Evolutionary conservation across 371 early-diverging fungal genomes (phyloP).

Genomic region (Mucor lusitanicus): DNA sequence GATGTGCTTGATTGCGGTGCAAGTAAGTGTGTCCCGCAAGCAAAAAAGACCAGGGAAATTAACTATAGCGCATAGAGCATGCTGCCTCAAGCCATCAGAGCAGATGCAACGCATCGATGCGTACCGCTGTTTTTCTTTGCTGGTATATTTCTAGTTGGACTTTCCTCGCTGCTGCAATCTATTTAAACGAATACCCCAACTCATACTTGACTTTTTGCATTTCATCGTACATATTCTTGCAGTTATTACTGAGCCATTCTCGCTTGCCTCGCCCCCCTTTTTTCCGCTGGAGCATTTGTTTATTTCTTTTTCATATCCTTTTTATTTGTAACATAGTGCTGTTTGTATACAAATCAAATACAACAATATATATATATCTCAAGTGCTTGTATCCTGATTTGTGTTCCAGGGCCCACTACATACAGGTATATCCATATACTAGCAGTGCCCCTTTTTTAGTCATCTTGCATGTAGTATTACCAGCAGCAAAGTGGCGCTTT

Average conservation of each 20-base stretch:
- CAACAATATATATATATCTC: neutral
- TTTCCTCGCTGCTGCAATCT: conserved; percentile 37
- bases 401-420: conserved; percentile 1
- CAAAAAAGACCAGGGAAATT: neutral
- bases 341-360: neutral
- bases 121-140: conserved; percentile 54
- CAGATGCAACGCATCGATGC: conserved; percentile 37
- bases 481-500: conserved; percentile 2
- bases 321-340: neutral
- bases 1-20: conserved; percentile 64
- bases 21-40: conserved; percentile 20
- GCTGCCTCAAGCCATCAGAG: conserved; percentile 57
- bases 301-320: neutral
- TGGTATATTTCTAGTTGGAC: conserved; percentile 53
- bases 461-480: neutral
- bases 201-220: conserved; percentile 7
- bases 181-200: conserved; percentile 6
- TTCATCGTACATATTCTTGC: conserved; percentile 18
- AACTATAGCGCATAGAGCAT: conserved; percentile 28
- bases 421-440: neutral
- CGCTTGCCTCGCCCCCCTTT: too few species aligned
- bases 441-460: neutral
- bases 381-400: neutral
- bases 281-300: neutral
- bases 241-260: neutral